Evolutionary conservation across 164 flowering plant species (phyloP), one percentile per base, ranked within the genome.

Genomic region (Dillenia suffruticosa): DNA sequence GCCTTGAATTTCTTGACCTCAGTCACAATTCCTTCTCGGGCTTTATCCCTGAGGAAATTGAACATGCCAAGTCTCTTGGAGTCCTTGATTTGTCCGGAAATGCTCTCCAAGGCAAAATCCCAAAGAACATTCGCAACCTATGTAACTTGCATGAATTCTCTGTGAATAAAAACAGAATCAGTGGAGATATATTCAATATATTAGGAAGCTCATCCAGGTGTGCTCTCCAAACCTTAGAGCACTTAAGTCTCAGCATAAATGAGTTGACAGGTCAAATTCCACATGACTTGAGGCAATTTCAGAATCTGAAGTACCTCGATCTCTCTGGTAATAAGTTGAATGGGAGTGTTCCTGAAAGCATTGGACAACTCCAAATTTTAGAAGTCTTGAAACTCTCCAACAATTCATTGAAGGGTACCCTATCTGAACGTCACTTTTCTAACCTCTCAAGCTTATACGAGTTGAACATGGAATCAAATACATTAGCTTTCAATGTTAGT

Each of bases 401-500:
- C 2, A 56, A 56, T 13, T 17, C 13, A 13, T 32, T 56, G 14
- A 12, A 8, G 7, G 58, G 58, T 12, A 40, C 15, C 6, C 0
- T 56, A 15, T 32, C 46, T 40, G 58, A 56, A 32, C 15, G 7
- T 56, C 45, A 56, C 14, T 22, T 26, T 11, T 0, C 57, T 1
- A 16, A 52, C 22, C 22, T 52, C 10, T 9, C 9, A 14, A 52
- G 16, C 17, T 52, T 52, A 26, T 9, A 17, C 17, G 3, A 9
- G 5, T 9, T 52, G 22, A 19, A 52, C 8, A 2, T 15, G 3
- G 17, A 19, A 9, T 52, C 32, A 11, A 52, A 52, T 15, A 16
- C 22, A 11, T 16, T 52, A 11, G 16, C 22, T 15, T 5, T 64
- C 9, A 61, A 60, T 51, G 24, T 70, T 12, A 55, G 65, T 43